phyloP scores from a whole-genome alignment of 768 basidiomycete species.

The Panaeolus cyanescens region DNA sequence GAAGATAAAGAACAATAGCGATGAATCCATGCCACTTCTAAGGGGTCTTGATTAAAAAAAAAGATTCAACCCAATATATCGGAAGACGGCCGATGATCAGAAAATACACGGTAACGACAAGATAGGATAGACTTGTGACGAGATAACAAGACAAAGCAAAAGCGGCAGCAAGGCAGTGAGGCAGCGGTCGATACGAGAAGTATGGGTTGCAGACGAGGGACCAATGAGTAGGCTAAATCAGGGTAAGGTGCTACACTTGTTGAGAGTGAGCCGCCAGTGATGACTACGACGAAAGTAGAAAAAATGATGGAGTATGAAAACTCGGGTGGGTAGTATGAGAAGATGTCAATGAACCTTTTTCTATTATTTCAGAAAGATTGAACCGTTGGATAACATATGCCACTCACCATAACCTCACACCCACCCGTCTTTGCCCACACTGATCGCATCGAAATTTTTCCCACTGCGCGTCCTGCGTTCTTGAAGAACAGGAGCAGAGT shows the following conservation, averaged over 20 bases:
- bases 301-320: slow-evolving; percentile 11
- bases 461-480: slow-evolving; percentile 83
- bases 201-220: slow-evolving; percentile 15
- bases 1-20: background rate
- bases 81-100: slow-evolving; percentile 10
- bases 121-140: slow-evolving; percentile 10
- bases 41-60: background rate
- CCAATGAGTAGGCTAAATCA: slow-evolving; percentile 19
- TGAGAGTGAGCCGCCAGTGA: slow-evolving; percentile 20
- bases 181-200: slow-evolving; percentile 15
- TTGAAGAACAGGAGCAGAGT: slow-evolving; percentile 66
- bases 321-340: slow-evolving; percentile 28
- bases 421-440: slow-evolving; percentile 78
- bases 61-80: slow-evolving; percentile 11
- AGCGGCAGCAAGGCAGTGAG: slow-evolving; percentile 11
- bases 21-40: slow-evolving; percentile 1
- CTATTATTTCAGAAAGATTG: slow-evolving; percentile 43
- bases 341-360: slow-evolving; percentile 19
- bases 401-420: slow-evolving; percentile 53
- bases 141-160: slow-evolving; percentile 12
- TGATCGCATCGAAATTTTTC: slow-evolving; percentile 82
- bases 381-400: slow-evolving; percentile 46
- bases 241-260: slow-evolving; percentile 12
- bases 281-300: slow-evolving; percentile 19
- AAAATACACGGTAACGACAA: slow-evolving; percentile 14